Percentiles rank a stretch among this genome's conserved stretches.
phyloP scores from a whole-genome alignment of 2,329 filamentous ascomycete species.

The Colletotrichum lindemuthianum region DNA sequence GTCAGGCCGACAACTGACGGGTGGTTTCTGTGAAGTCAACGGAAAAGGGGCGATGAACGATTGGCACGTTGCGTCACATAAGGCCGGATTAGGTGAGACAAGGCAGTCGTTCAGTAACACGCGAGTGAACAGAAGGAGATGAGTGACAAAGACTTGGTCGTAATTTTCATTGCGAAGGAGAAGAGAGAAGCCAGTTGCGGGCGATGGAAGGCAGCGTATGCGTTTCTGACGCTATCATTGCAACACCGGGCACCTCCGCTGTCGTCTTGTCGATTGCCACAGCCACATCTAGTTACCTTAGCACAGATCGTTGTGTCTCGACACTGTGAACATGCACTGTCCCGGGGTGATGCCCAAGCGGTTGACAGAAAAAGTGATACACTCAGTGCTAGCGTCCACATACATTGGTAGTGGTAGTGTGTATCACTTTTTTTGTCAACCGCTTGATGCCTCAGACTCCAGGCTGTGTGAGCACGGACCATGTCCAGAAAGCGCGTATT shows the following conservation, averaged over 20 bases:
- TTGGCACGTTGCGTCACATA: not conserved
- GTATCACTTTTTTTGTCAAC: too few species aligned
- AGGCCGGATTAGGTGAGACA: constrained; percentile 24
- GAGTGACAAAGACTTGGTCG: not conserved
- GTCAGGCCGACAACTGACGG: not conserved
- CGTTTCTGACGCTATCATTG: constrained; percentile 9
- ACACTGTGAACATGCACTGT: too few species aligned
- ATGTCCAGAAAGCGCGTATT: not conserved
- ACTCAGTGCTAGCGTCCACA: too few species aligned
- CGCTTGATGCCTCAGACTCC: too few species aligned
- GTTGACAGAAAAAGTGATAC: too few species aligned
- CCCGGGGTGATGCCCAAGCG: too few species aligned
- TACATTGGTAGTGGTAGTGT: too few species aligned
- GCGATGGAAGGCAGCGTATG: not conserved
- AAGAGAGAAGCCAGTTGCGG: not conserved
- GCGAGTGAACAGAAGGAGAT: not conserved
- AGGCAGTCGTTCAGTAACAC: not conserved
- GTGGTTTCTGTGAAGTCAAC: not conserved
- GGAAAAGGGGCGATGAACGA: not conserved
- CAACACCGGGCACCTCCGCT: constrained; percentile 31
- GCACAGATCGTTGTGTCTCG: too few species aligned
- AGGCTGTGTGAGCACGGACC: not conserved
- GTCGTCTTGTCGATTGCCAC: constrained; percentile 24
- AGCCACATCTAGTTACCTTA: not conserved
- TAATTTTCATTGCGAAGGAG: not conserved